Base-by-base conservation (phyloP, 2,329 filamentous ascomycete genomes). In the Thelonectria discophora region DNA sequence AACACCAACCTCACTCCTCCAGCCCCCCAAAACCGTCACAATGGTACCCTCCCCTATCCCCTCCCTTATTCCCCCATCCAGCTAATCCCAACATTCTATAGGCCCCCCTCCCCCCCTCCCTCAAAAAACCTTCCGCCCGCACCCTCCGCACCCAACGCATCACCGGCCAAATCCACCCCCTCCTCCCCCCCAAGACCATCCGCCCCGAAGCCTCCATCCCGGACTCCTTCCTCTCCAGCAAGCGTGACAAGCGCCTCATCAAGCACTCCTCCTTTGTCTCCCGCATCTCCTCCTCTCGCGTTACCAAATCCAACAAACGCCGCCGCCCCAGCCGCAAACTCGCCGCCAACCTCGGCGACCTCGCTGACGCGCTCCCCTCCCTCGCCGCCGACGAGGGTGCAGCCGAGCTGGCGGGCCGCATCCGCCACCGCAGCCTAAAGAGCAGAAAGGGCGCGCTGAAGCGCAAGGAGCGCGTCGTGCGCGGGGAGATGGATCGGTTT, bases 401-500 rank as follows among this genome's bases (percentile, higher is more conserved):
- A 20, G 79, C 77, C 46, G 77, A 79, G 15, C 76, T 75, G 58
- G 78, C 76, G 69, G 87, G 87, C 0, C 91, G 89, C 69, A 84
- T 95, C 52, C 82, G 86, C 62, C 90, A 92, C 67, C 90, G 88
- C 80, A 94, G 90, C 63, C 72, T 98, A 71, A 89, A 86, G 77
- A 89, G 86, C 64, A 82, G 88, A 55, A 92, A 88, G 3, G 94
- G 94, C 1, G 92, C 93, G 20, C 83, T 94, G 79, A 96, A 93
- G 84, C 84, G 86, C 73, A 95, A 93, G 79, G 91, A 93, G 78
- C 89, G 85, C 77, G 74, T 98, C 32, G 91, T 97, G 60, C 87
- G 82, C 75, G 82, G 86, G 61, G 94, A 98, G 84, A 90, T 91
- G 80, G 88, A 93, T 75, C 83, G 94, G 62, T 97, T 98, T 75